These are phyloP conservation scores for Plenodomus lindquistii DNA, from an alignment of 2,329 filamentous ascomycete genomes.

Conservation along the genomic window DNA sequence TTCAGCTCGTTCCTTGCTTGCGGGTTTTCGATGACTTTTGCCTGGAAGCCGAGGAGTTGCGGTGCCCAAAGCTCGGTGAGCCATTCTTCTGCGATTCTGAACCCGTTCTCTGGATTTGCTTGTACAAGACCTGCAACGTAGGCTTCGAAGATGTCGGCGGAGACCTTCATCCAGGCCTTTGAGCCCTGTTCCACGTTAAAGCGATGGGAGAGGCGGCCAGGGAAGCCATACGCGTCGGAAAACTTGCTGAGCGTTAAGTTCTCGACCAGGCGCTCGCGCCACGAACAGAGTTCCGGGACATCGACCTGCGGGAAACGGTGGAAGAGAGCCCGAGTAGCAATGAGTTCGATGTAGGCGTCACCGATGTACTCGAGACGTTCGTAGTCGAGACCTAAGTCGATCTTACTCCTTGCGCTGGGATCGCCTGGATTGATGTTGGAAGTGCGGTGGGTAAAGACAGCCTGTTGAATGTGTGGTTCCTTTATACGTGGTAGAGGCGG, in stretches of 20 bases:
- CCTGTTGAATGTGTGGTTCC: constrained; percentile 62
- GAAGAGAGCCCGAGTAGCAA: constrained; percentile 75
- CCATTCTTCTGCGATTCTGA: constrained; percentile 68
- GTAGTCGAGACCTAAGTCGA: constrained; percentile 56
- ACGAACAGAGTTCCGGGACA: constrained; percentile 71
- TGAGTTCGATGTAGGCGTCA: constrained; percentile 80
- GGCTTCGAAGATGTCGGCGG: constrained; percentile 88
- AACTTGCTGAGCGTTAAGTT: constrained; percentile 77
- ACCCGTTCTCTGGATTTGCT: constrained; percentile 66
- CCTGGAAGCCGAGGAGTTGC: constrained; percentile 33
- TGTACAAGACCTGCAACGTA: constrained; percentile 81
- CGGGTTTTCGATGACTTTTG: constrained; percentile 41
- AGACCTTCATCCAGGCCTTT: constrained; percentile 63
- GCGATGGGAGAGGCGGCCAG: constrained; percentile 62
- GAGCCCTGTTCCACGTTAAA: constrained; percentile 34
- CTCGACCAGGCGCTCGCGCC: constrained; percentile 78
- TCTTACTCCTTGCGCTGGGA: constrained; percentile 18
- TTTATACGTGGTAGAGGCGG: constrained; percentile 66
- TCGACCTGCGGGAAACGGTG: constrained; percentile 68
- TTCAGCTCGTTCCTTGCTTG: constrained; percentile 47
- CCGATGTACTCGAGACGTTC: constrained; percentile 88
- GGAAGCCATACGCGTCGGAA: constrained; percentile 70
- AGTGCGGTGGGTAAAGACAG: constrained; percentile 67
- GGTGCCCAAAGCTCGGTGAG: constrained; percentile 72
- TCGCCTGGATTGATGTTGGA: constrained; percentile 23